Conservation (phyloP, 257 asterid species). For the Solanum neorickii region DNA sequence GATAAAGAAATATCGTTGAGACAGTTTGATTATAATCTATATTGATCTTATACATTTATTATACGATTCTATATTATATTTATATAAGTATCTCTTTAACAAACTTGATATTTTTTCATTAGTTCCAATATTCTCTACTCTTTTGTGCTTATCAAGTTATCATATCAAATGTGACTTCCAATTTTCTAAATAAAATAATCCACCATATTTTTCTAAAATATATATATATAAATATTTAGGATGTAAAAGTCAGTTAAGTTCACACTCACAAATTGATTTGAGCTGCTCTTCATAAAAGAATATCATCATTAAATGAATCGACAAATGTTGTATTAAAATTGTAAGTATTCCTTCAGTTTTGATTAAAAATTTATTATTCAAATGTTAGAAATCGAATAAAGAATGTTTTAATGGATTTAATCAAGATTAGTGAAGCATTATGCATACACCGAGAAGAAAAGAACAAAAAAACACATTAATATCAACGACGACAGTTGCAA, state of each 20-base stretch:
- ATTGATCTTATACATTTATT: neutral
- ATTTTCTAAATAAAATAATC: neutral
- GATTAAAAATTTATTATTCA: no score
- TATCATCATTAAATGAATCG: neutral
- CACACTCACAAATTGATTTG: neutral
- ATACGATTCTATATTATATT: neutral
- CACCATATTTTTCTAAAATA: neutral
- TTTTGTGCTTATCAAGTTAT: neutral
- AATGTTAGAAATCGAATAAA: neutral
- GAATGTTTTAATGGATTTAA: no score
- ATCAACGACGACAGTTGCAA: neutral
- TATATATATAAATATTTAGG: no score
- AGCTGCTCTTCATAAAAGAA: neutral
- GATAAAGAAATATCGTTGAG: neutral
- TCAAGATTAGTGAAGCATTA: neutral
- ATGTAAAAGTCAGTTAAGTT: neutral
- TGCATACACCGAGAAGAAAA: neutral
- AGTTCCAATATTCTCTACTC: no score
- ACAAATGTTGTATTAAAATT: neutral
- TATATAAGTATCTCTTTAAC: neutral
- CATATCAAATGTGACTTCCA: neutral
- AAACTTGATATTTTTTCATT: neutral
- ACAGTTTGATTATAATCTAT: neutral
- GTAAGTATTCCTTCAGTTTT: fast-evolving
- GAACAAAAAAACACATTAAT: neutral